Conservation (phyloP, 176 grass and related monocot species). For the Puccinellia tenuiflora region DNA sequence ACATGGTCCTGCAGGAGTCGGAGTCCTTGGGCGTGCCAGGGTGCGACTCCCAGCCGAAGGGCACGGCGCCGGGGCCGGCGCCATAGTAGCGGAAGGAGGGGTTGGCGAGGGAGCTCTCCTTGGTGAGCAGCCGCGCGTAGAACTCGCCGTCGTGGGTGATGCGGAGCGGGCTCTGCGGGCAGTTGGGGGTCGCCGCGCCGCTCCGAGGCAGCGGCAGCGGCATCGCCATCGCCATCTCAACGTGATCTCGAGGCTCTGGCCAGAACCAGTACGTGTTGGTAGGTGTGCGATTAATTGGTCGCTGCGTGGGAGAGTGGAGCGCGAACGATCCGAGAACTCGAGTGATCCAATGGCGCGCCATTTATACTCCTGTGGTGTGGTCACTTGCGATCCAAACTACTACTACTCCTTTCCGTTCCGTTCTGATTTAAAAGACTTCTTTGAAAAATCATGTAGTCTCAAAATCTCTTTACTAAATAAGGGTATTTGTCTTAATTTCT, state of each 20-base stretch:
- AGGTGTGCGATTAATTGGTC: neutral
- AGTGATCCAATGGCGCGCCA: slow-evolving; percentile 35
- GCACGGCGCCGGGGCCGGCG: slow-evolving; percentile 60
- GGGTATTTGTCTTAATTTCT: too few relatives aligned
- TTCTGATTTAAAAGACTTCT: too few relatives aligned
- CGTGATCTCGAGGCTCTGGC: neutral
- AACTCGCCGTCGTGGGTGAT: slow-evolving; percentile 75
- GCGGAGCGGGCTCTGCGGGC: slow-evolving; percentile 39
- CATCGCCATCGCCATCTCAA: neutral
- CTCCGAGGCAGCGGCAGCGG: neutral
- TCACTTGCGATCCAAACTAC: slow-evolving; percentile 35
- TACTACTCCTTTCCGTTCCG: too few relatives aligned
- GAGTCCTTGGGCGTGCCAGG: slow-evolving; percentile 79
- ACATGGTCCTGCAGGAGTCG: neutral
- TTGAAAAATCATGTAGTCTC: too few relatives aligned
- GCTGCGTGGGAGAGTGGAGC: neutral
- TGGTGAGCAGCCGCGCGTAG: slow-evolving; percentile 84
- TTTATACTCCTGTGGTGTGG: slow-evolving; percentile 13
- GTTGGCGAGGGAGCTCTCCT: slow-evolving; percentile 56
- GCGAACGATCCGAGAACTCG: slow-evolving; percentile 32
- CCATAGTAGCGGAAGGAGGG: slow-evolving; percentile 95
- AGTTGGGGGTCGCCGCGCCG: slow-evolving; percentile 8
- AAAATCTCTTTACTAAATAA: too few relatives aligned
- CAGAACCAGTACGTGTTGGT: neutral
- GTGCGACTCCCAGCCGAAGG: slow-evolving; percentile 88